These are phyloP conservation scores for Hexamita inflata DNA, from an alignment of 208 protist species.

Conservation along the genomic window DNA sequence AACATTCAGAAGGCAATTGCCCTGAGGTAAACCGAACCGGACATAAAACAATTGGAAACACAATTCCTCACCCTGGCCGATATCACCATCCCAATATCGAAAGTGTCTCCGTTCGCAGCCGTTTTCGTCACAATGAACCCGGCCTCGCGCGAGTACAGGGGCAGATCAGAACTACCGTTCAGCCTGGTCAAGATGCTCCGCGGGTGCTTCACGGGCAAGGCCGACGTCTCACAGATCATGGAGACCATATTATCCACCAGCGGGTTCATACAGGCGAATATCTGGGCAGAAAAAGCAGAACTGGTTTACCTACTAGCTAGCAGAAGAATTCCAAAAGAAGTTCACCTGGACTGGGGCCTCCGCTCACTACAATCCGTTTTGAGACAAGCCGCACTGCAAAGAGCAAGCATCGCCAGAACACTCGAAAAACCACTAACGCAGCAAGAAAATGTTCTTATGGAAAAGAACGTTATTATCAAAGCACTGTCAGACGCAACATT, in stretches of 20 bases:
- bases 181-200: not conserved
- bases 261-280: not conserved
- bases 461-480: conserved; percentile 16
- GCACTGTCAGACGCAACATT: conserved; percentile 11
- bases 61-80: not conserved
- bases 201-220: conserved; percentile 20
- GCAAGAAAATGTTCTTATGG: not conserved
- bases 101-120: not conserved
- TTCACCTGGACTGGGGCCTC: conserved; percentile 29
- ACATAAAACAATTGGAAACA: not conserved
- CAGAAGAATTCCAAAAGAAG: conserved; percentile 15
- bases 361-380: not conserved
- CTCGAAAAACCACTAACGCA: not conserved
- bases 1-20: conserved; percentile 44
- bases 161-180: conserved; percentile 16
- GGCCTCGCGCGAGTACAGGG: conserved; percentile 11
- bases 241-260: conserved; percentile 9
- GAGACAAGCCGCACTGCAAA: not conserved
- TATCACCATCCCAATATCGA: conserved; percentile 1
- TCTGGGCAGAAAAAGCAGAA: not conserved
- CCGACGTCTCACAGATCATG: not conserved
- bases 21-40: not conserved
- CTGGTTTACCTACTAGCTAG: not conserved
- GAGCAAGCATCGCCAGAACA: not conserved
- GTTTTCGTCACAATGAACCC: conserved; percentile 39